Evolutionary conservation across 1,284 basidiomycete species (phyloP), one percentile per base, ranked within the genome.

Genomic region (Leccinum griseonigrum): DNA sequence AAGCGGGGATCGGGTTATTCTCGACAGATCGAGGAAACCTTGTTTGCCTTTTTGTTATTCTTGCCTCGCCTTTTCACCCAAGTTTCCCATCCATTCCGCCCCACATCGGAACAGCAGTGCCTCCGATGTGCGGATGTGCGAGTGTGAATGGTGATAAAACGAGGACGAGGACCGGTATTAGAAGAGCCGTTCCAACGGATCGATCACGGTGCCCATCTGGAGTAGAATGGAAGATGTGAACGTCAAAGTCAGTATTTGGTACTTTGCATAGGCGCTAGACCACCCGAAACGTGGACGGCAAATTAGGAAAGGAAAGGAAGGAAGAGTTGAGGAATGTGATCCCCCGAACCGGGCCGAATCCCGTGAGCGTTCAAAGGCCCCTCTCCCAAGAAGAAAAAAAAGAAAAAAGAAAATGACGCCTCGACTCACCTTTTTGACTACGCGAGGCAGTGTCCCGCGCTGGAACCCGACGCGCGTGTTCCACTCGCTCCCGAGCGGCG

Each of bases 381-480:
- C 18, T 2, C 18, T 11, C 43, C 18, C 10, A 13, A 18, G 10
- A 18, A 18, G 10, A 43, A 8, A 10, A 18, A 43, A 9, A 3
- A 28, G 8, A 51, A 3, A 18, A 13, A 5, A n/a, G 9, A 29
- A n/a, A 11, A 5, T 14, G 18, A 46, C 3, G 11, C 11, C 10
- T 22, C 18, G 22, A 22, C 43, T 60, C 64, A 90, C 90, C 87
- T 95, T 96, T 77, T 92, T 94, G 63, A 91, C 85, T 5, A 97
- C 88, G 65, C 84, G 84, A 1, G 95, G 95, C 65, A 95, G 71
- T 28, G 94, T 96, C 60, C 85, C 87, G 60, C 87, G 82, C 79
- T 96, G 93, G 82, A 94, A 92, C 10, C 85, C 90, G n/a, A 91
- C 83, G 31, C 93, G 80, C 2, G 95, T 96, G 68, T 97, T 97